phyloP scores from a whole-genome alignment of 2,329 filamentous ascomycete genomes.

The Alternaria hordeiaustralica region DNA sequence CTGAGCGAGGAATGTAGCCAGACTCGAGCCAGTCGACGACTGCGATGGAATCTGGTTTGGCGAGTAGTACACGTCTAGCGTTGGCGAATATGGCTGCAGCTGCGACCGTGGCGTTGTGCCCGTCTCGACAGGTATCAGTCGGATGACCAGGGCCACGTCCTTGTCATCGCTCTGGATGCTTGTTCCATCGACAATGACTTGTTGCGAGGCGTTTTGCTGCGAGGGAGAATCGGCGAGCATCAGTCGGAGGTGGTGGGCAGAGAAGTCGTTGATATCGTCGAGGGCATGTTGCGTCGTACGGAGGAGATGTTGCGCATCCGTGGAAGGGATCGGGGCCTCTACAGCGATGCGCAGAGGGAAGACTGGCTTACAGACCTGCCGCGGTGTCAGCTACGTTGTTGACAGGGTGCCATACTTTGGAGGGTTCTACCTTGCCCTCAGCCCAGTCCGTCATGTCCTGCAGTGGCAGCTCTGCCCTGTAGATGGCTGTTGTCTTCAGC shows the following conservation, averaged over 20 bases:
- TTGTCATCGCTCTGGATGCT: conserved; percentile 45
- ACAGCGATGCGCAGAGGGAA: conserved; percentile 86
- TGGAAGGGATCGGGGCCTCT: conserved; percentile 70
- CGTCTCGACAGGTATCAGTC: conserved; percentile 69
- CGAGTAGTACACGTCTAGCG: conserved; percentile 79
- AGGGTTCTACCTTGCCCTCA: conserved; percentile 74
- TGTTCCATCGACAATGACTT: conserved; percentile 39
- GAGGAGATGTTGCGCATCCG: conserved; percentile 75
- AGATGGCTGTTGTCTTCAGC: conserved; percentile 94
- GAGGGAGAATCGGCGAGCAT: conserved; percentile 58
- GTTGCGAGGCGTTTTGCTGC: conserved; percentile 42
- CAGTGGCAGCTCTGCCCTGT: conserved; percentile 82
- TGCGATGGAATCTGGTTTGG: conserved; percentile 70
- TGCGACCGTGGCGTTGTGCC: conserved; percentile 61
- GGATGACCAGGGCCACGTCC: conserved; percentile 71
- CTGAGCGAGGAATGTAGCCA: conserved; percentile 79
- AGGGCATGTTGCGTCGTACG: conserved; percentile 84
- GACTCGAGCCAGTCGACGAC: conserved; percentile 72
- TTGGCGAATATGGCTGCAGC: conserved; percentile 72
- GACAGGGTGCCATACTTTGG: not conserved
- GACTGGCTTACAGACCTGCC: conserved; percentile 81
- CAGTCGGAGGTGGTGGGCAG: conserved; percentile 80
- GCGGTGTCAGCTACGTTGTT: conserved; percentile 8
- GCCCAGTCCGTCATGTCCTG: conserved; percentile 90
- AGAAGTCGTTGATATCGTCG: conserved; percentile 85